A percentile compares a stretch with the other conserved stretches of the same genome.
Conservation (phyloP, 2,329 filamentous ascomycete species). For the Canariomyces notabilis region DNA sequence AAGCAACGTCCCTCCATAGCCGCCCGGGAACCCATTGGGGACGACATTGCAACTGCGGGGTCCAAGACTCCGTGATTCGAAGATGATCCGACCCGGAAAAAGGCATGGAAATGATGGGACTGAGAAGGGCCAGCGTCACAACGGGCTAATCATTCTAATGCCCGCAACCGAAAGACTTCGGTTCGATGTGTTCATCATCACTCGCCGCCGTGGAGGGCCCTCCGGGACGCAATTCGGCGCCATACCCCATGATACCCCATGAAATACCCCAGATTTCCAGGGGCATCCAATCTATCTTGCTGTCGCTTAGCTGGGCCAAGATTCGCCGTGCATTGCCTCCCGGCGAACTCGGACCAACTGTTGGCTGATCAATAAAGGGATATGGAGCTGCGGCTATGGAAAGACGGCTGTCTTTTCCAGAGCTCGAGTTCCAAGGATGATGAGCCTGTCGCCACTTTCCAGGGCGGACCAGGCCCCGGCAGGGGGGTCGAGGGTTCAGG, state of each 20-base stretch:
- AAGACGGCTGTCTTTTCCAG: conserved; percentile 18
- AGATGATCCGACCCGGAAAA: conserved; percentile 17
- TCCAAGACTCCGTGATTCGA: conserved; percentile 16
- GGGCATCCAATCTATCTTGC: conserved; percentile 19
- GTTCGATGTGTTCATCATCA: background rate
- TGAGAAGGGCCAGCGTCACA: background rate
- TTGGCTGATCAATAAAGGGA: conserved; percentile 12
- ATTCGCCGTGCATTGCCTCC: conserved; percentile 8
- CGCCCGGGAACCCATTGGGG: conserved; percentile 8
- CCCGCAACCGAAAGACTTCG: background rate
- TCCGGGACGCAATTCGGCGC: background rate
- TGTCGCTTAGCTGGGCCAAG: conserved; percentile 7
- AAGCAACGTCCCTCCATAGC: background rate
- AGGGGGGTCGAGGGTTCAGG: no score
- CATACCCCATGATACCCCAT: no score
- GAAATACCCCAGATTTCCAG: conserved; percentile 20
- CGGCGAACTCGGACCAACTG: conserved; percentile 9
- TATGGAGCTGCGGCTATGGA: conserved; percentile 10
- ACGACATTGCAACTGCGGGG: conserved; percentile 17
- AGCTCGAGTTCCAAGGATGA: background rate
- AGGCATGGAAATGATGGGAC: conserved; percentile 1
- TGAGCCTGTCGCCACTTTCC: conserved; percentile 13
- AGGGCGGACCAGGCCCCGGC: background rate
- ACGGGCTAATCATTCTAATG: conserved; percentile 1
- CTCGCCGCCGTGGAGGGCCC: background rate